A percentile compares a stretch with the other conserved stretches of the same genome.
These are phyloP conservation scores for Hypoxylon rubiginosum DNA, from an alignment of 2,329 filamentous ascomycete species.

Conservation along the genomic window DNA sequence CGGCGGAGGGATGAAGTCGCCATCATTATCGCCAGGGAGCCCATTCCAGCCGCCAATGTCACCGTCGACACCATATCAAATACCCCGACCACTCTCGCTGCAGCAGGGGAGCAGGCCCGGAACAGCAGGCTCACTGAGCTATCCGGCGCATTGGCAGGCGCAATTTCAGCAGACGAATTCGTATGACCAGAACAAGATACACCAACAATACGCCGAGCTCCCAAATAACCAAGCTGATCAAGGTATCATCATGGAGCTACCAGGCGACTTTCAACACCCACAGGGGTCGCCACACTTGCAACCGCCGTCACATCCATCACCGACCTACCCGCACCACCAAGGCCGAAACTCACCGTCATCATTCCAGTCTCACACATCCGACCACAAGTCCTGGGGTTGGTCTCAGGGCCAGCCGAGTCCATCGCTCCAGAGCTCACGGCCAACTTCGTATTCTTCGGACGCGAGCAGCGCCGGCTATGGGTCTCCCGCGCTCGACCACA, in stretches of 20 bases:
- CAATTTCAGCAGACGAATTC: conserved; percentile 45
- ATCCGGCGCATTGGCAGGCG: conserved; percentile 47
- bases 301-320: conserved; percentile 50
- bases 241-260: conserved; percentile 55
- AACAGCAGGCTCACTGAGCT: conserved; percentile 51
- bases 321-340: conserved; percentile 41
- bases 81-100: conserved; percentile 57
- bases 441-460: conserved; percentile 55
- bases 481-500: conserved; percentile 58
- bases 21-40: conserved; percentile 46
- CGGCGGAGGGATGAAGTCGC: conserved; percentile 43
- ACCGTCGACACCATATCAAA: conserved; percentile 56
- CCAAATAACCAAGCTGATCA: conserved; percentile 48
- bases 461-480: conserved; percentile 50
- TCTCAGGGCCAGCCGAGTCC: conserved; percentile 55
- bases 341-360: conserved; percentile 51
- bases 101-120: conserved; percentile 51
- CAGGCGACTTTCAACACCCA: conserved; percentile 63
- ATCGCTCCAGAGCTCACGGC: conserved; percentile 51
- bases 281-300: conserved; percentile 50
- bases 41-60: conserved; percentile 50
- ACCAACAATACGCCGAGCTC: conserved; percentile 58
- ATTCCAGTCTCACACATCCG: conserved; percentile 47
- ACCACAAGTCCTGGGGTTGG: conserved; percentile 58
- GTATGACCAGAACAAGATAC: conserved; percentile 39